These are phyloP conservation scores for Phytophthora pinifolia DNA, from an alignment of 352 stramenopile genomes.

Conservation along the genomic window DNA sequence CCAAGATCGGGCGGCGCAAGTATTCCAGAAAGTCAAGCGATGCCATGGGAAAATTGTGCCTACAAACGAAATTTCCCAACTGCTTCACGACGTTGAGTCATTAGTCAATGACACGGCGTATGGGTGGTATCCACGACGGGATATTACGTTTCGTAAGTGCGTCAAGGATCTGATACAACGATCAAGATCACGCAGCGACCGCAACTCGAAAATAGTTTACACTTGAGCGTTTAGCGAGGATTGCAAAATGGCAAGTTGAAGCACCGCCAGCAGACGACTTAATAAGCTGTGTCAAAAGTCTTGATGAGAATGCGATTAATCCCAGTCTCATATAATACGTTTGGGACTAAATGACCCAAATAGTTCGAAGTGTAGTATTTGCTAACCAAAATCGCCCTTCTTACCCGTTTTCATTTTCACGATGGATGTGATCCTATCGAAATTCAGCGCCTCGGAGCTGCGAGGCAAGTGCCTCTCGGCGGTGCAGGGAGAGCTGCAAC, in stretches of 20 bases:
- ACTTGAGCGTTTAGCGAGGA: not conserved
- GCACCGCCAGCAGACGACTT: not conserved
- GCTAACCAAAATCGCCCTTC: no score
- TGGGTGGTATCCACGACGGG: conserved; percentile 7
- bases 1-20: not conserved
- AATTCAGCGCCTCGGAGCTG: conserved; percentile 16
- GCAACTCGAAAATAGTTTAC: not conserved
- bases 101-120: conserved; percentile 5
- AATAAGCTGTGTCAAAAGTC: no score
- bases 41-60: not conserved
- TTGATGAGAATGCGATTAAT: no score
- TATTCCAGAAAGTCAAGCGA: conserved; percentile 1
- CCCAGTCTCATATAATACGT: no score
- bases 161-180: conserved; percentile 3
- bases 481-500: conserved; percentile 12
- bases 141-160: conserved; percentile 1
- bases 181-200: not conserved
- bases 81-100: not conserved
- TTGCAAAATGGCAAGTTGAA: conserved; percentile 8
- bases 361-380: no score
- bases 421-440: conserved; percentile 17
- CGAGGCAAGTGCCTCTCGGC: conserved; percentile 16
- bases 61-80: not conserved
- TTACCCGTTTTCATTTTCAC: no score
- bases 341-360: no score